A percentile compares a stretch with the other conserved stretches of the same genome.
These are phyloP conservation scores for Austroboletus rostrupii DNA, from an alignment of 1,284 basidiomycete genomes.

Conservation along the genomic window DNA sequence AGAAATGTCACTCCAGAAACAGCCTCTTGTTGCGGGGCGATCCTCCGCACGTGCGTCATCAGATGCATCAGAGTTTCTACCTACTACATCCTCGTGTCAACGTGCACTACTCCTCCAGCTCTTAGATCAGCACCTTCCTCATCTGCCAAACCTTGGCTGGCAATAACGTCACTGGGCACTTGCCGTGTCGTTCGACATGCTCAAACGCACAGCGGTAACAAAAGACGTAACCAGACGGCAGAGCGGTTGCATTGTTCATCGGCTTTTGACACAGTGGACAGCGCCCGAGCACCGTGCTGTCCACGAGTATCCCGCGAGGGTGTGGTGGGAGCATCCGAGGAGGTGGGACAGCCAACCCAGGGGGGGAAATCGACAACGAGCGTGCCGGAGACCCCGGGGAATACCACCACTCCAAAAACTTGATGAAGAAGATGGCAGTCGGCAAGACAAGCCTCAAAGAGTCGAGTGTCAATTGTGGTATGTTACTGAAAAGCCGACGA, in stretches of 20 bases:
- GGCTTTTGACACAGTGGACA: slow-evolving; percentile 80
- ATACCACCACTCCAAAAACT: slow-evolving; percentile 99
- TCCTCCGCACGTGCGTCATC: slow-evolving; percentile 26
- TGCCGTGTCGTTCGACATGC: slow-evolving; percentile 73
- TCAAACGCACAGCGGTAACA: slow-evolving; percentile 93
- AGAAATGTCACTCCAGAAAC: slow-evolving; percentile 14
- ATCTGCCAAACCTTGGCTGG: slow-evolving; percentile 76
- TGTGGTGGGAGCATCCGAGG: slow-evolving; percentile 73
- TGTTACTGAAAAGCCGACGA: slow-evolving; percentile 43
- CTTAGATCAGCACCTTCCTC: slow-evolving; percentile 79
- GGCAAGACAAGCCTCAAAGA: slow-evolving; percentile 83
- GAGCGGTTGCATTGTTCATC: slow-evolving; percentile 85
- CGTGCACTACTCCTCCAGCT: not conserved
- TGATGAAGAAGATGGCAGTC: slow-evolving; percentile 92
- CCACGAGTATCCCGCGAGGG: slow-evolving; percentile 58
- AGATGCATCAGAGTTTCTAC: not conserved
- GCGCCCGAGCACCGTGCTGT: slow-evolving; percentile 64
- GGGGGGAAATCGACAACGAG: slow-evolving; percentile 54
- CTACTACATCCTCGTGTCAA: slow-evolving; percentile 3
- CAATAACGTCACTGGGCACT: slow-evolving; percentile 85
- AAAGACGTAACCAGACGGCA: slow-evolving; percentile 93
- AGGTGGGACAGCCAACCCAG: slow-evolving; percentile 69
- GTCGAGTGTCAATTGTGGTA: slow-evolving; percentile 65
- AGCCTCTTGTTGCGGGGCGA: slow-evolving; percentile 1
- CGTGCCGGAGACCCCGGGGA: slow-evolving; percentile 88